phyloP scores from a whole-genome alignment of 2,329 filamentous ascomycete species.

The Penicillium sp. region DNA sequence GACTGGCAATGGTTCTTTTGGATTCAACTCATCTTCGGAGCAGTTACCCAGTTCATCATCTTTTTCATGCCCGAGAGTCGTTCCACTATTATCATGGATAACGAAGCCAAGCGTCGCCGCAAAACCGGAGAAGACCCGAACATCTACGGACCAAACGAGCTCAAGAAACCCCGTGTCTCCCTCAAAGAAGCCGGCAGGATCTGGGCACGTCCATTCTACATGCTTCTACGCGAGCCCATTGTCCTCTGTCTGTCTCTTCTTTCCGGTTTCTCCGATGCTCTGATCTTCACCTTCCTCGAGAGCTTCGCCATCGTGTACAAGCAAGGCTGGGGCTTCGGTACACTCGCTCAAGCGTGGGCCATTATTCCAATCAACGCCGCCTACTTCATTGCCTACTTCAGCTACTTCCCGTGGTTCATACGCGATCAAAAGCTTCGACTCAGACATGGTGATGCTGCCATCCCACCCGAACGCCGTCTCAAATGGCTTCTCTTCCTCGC shows the following conservation, averaged over 20 bases:
- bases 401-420: slow-evolving; percentile 52
- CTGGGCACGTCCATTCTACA: slow-evolving; percentile 64
- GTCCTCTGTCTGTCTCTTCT: slow-evolving; percentile 66
- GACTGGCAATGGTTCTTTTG: slow-evolving; percentile 59
- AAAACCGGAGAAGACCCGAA: slow-evolving; percentile 52
- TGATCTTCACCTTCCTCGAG: slow-evolving; percentile 64
- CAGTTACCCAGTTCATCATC: slow-evolving; percentile 47
- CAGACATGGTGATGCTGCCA: slow-evolving; percentile 46
- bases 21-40: slow-evolving; percentile 57
- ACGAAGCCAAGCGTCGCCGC: slow-evolving; percentile 54
- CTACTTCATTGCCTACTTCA: slow-evolving; percentile 60
- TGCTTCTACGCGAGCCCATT: slow-evolving; percentile 71
- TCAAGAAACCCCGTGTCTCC: slow-evolving; percentile 47
- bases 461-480: slow-evolving; percentile 62
- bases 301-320: slow-evolving; percentile 55
- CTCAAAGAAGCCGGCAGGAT: slow-evolving; percentile 35
- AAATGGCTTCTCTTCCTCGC: slow-evolving; percentile 63
- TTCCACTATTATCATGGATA: slow-evolving; percentile 54
- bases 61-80: slow-evolving; percentile 55
- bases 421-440: slow-evolving; percentile 37
- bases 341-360: slow-evolving; percentile 55
- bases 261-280: slow-evolving; percentile 67
- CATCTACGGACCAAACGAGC: slow-evolving; percentile 62
- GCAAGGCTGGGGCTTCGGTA: slow-evolving; percentile 58
- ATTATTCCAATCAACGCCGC: slow-evolving; percentile 67